Evolutionary conservation across 2,329 filamentous ascomycete genomes (phyloP).

Genomic region (Coniochaeta sp.): DNA sequence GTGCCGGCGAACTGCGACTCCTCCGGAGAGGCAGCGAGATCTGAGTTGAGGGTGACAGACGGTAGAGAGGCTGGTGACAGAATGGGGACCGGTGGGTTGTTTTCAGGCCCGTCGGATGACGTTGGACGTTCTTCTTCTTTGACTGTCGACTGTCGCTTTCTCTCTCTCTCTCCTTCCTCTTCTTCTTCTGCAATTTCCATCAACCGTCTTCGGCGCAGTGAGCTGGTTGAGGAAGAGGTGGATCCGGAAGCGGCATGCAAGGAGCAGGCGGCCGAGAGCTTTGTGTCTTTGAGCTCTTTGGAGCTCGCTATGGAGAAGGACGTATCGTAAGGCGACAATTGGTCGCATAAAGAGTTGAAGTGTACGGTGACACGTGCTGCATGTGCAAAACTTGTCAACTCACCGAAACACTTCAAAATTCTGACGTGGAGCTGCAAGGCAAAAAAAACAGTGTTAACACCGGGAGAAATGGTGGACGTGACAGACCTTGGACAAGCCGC

Average conservation of each 20-base stretch:
- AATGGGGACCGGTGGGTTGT: conserved; percentile 17
- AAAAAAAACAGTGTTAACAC: too few relatives aligned
- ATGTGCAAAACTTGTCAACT: conserved; percentile 5
- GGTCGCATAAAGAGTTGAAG: conserved; percentile 59
- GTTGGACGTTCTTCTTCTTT: conserved; percentile 32
- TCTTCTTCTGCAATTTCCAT: conserved; percentile 93
- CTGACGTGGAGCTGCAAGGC: too few relatives aligned
- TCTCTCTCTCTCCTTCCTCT: conserved; percentile 55
- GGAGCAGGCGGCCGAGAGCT: conserved; percentile 81
- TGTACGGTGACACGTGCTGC: conserved; percentile 75
- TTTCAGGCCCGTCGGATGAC: conserved; percentile 10
- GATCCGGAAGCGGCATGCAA: conserved; percentile 83
- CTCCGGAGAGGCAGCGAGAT: conserved; percentile 43
- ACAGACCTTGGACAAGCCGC: conserved; percentile 80
- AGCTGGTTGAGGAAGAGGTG: conserved; percentile 77
- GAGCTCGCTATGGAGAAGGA: conserved; percentile 68
- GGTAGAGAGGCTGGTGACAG: conserved; percentile 21
- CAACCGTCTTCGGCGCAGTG: conserved; percentile 66
- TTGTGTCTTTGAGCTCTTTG: conserved; percentile 78
- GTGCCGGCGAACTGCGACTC: conserved; percentile 42
- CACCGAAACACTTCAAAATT: too few relatives aligned
- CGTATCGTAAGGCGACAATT: conserved; percentile 80
- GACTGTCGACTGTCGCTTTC: conserved; percentile 50
- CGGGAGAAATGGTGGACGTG: conserved; percentile 1
- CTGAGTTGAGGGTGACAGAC: conserved; percentile 42